These are phyloP conservation scores for Stylonectria norvegica DNA, from an alignment of 2,329 filamentous ascomycete genomes.

Conservation along the genomic window DNA sequence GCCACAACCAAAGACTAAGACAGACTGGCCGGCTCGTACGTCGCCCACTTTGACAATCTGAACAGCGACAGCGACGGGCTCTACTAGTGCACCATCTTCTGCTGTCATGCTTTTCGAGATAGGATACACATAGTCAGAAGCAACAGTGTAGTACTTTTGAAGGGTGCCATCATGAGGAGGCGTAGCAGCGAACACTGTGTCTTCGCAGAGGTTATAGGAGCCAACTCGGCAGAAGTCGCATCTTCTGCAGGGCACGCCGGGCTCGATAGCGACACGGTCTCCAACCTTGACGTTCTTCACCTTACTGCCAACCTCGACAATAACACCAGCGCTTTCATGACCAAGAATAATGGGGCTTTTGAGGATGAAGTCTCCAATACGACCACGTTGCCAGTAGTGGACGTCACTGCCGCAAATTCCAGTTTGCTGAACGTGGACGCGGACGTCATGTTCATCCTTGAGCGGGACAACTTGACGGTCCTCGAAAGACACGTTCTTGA, in stretches of 20 bases:
- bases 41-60: conserved; percentile 42
- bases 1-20: conserved; percentile 47
- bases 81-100: conserved; percentile 48
- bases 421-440: conserved; percentile 43
- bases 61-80: conserved; percentile 48
- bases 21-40: conserved; percentile 37
- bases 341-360: conserved; percentile 44
- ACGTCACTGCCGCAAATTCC: conserved; percentile 48
- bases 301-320: conserved; percentile 38
- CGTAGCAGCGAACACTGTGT: conserved; percentile 48
- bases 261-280: conserved; percentile 47
- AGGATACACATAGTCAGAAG: conserved; percentile 45
- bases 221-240: conserved; percentile 43
- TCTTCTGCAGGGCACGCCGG: conserved; percentile 42
- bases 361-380: conserved; percentile 45
- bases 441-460: conserved; percentile 39
- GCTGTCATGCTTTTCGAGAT: conserved; percentile 42
- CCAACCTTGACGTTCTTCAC: conserved; percentile 43
- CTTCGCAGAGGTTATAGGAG: conserved; percentile 39
- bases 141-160: conserved; percentile 45
- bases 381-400: conserved; percentile 45
- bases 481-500: conserved; percentile 44
- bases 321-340: conserved; percentile 42
- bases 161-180: conserved; percentile 49
- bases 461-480: conserved; percentile 40